Conservation (phyloP, 805 yeast species). For the Teunomyces pallodes region DNA sequence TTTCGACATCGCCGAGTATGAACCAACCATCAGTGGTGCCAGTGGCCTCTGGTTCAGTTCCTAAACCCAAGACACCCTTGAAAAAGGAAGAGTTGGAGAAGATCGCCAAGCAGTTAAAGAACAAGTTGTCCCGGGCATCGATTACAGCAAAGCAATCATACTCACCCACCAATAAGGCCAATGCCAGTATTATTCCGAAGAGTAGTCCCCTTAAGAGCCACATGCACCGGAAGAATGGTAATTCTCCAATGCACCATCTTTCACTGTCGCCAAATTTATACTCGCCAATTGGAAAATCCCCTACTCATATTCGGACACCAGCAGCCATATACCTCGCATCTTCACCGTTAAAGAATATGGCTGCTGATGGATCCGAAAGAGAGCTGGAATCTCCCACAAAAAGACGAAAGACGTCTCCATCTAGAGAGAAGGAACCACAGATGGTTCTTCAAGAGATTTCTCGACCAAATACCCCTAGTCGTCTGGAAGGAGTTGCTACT, state of each 20-base stretch:
- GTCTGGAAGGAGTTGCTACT: slow-evolving; percentile 8
- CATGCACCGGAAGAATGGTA: slow-evolving; percentile 24
- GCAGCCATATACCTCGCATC: slow-evolving; percentile 34
- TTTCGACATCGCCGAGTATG: background rate
- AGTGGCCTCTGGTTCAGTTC: slow-evolving; percentile 5
- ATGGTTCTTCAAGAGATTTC: slow-evolving; percentile 32
- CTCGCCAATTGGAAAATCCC: slow-evolving; percentile 39
- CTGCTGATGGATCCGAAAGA: slow-evolving; percentile 10
- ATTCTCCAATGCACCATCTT: slow-evolving; percentile 17
- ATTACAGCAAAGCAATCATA: slow-evolving; percentile 40
- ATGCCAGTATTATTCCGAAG: slow-evolving; percentile 14
- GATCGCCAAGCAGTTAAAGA: slow-evolving; percentile 42
- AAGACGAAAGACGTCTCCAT: slow-evolving; percentile 11
- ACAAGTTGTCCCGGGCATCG: slow-evolving; percentile 42
- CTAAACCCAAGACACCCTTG: slow-evolving; percentile 34
- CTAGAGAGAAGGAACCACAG: slow-evolving; percentile 9
- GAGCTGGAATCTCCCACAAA: slow-evolving; percentile 35
- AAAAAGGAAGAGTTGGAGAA: slow-evolving; percentile 44
- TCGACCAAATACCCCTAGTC: slow-evolving; percentile 27
- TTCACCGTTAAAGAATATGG: slow-evolving; percentile 31
- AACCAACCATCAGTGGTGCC: slow-evolving; percentile 4
- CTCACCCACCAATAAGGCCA: slow-evolving; percentile 11
- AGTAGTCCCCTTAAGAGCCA: slow-evolving; percentile 33
- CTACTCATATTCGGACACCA: slow-evolving; percentile 37
- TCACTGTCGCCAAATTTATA: slow-evolving; percentile 33